Evolutionary conservation across 805 yeast species (phyloP), one percentile per base, ranked within the genome.

Genomic region (Candida easanensis): DNA sequence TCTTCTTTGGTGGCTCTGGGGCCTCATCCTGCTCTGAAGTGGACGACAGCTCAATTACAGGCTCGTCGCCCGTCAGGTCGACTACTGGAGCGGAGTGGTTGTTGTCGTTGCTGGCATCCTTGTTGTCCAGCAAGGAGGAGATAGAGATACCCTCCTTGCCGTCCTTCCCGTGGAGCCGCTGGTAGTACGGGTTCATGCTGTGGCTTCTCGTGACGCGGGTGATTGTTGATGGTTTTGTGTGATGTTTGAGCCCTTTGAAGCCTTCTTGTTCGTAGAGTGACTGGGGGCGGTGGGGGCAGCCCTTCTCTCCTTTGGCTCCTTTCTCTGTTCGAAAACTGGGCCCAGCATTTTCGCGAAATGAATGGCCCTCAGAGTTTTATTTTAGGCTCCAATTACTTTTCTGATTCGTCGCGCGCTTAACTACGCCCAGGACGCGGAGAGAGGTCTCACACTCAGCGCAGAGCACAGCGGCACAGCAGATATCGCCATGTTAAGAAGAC

Each of bases 41-140:
- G 20, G 14, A 4, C 14, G 7, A 5, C 15, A 19, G 15, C 4
- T 17, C 34, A 15, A 19, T 32, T 5, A 15, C 27, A 28, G 17
- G 20, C 27, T 14, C 23, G 26, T 13, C 34, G 20, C 11, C 26
- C 11, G 26, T 8, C 26, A 23, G 26, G 8, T 9, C 26, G 26
- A 9, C 26, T 23, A 11, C 26, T 11, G 26, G 11, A 8, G 26
- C 26, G 11, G 11, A 11, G 11, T 23, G 11, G 26, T 13, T 30
- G 33, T 30, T 20, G 11, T 22, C 11, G 30, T 15, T 10, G 27
- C 28, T 18, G 30, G 30, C 30, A 13, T 41, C 28, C 34, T 38
- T 36, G 11, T 16, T 19, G 7, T 40, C 44, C 33, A 48, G 36
- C 25, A 48, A 31, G 21, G 51, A 48, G 4, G 51, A 39, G 22